Percentiles rank a stretch among this genome's conserved stretches.
These are phyloP conservation scores for Phytophthora cryptogea DNA, from an alignment of 352 stramenopile species.

Conservation along the genomic window DNA sequence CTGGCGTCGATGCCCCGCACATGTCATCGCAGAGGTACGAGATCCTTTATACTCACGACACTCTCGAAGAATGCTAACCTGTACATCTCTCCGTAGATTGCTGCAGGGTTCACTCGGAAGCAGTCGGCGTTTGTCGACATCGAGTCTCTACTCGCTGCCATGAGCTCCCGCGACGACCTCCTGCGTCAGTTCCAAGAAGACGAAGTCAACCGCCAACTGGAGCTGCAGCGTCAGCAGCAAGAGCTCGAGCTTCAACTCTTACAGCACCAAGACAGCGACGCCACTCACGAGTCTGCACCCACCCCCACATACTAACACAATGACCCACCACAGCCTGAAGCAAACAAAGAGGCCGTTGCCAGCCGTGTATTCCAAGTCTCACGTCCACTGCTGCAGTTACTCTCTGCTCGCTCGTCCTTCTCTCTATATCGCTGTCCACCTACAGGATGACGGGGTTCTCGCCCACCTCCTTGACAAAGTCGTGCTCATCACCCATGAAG, in stretches of 20 bases:
- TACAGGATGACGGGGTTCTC: conserved; percentile 86
- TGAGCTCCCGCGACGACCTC: conserved; percentile 33
- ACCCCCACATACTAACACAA: conserved; percentile 14
- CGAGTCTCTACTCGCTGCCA: conserved; percentile 36
- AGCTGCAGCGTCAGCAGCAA: conserved; percentile 10
- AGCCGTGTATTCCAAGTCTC: conserved; percentile 15
- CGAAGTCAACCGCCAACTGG: conserved; percentile 6
- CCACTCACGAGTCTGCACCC: background rate
- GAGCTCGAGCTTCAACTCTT: conserved; percentile 15
- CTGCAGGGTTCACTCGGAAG: conserved; percentile 35
- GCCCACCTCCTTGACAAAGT: conserved; percentile 89
- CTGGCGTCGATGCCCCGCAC: conserved; percentile 46
- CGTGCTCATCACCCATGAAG: conserved; percentile 93
- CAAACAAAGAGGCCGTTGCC: conserved; percentile 11
- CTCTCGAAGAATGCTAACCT: background rate
- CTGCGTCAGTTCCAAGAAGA: conserved; percentile 30
- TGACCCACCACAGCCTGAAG: background rate
- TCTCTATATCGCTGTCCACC: conserved; percentile 28
- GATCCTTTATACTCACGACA: background rate
- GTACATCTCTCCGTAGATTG: conserved; percentile 30
- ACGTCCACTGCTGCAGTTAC: background rate
- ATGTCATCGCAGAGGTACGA: conserved; percentile 53
- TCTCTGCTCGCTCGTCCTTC: conserved; percentile 4
- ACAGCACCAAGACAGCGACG: conserved; percentile 13
- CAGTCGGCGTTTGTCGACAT: conserved; percentile 42